phyloP scores from a whole-genome alignment of 164 flowering plant species.

The Nymphaea thermarum region DNA sequence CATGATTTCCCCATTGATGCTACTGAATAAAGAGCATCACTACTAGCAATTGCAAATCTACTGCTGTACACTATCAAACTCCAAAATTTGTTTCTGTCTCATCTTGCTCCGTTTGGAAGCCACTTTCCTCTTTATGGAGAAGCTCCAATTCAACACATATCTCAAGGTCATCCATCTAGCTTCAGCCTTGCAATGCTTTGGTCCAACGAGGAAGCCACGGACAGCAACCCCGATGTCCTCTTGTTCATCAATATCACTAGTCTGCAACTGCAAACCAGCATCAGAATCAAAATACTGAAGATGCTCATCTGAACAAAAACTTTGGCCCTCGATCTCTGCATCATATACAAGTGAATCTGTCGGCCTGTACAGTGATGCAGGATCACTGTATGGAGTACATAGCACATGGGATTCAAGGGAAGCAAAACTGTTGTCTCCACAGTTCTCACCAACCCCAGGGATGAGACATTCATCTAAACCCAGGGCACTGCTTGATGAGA shows the following conservation, averaged over 20 bases:
- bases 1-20: not conserved
- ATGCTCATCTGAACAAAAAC: slow-evolving; percentile 33
- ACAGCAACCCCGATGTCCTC: slow-evolving; percentile 37
- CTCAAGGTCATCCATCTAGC: slow-evolving; percentile 44
- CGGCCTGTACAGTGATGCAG: slow-evolving; percentile 3
- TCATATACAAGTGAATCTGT: slow-evolving; percentile 23
- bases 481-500: slow-evolving; percentile 3
- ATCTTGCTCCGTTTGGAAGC: slow-evolving; percentile 15
- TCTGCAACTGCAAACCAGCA: slow-evolving; percentile 13
- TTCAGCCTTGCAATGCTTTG: slow-evolving; percentile 28
- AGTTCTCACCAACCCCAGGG: slow-evolving; percentile 26
- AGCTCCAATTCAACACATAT: slow-evolving; percentile 35
- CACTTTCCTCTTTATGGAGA: slow-evolving; percentile 14
- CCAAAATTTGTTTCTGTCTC: not conserved
- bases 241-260: slow-evolving; percentile 22
- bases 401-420: slow-evolving; percentile 16
- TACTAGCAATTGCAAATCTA: not conserved
- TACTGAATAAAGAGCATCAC: not conserved
- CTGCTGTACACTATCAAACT: not conserved
- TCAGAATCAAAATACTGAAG: slow-evolving; percentile 29
- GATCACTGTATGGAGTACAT: slow-evolving; percentile 6
- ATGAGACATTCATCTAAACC: not conserved
- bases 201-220: slow-evolving; percentile 24
- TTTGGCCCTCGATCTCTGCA: slow-evolving; percentile 21
- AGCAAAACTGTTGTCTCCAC: slow-evolving; percentile 33